A percentile compares a stretch with the other conserved stretches of the same genome.
Conservation (phyloP, 192 early-diverging fungal species). For the Coemansia sp. region DNA sequence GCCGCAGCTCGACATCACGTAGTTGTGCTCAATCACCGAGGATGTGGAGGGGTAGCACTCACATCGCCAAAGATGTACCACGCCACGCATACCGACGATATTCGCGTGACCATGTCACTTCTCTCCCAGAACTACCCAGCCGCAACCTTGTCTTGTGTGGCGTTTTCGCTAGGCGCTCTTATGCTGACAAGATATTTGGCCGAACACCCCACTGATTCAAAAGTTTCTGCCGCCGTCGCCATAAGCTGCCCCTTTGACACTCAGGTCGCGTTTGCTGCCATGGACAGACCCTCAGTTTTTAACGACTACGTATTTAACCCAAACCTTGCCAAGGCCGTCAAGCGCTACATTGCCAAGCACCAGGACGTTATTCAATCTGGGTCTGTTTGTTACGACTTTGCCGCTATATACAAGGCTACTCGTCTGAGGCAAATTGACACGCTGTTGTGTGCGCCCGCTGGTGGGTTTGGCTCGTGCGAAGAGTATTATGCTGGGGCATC, state of each 20-base stretch:
- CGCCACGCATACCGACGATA: conserved; percentile 6
- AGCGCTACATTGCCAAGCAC: not conserved
- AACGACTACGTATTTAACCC: conserved; percentile 9
- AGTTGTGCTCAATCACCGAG: conserved; percentile 16
- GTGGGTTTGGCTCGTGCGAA: not conserved
- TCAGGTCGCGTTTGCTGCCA: not conserved
- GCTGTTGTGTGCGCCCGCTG: not conserved
- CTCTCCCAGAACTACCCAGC: not conserved
- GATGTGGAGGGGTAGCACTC: conserved; percentile 3
- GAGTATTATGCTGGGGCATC: conserved; percentile 7
- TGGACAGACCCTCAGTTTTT: conserved; percentile 1
- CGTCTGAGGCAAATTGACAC: not conserved
- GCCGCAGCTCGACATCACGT: not conserved
- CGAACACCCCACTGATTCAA: not conserved
- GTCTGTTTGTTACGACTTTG: not conserved
- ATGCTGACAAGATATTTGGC: conserved; percentile 10
- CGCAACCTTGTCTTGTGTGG: not conserved
- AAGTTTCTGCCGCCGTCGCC: conserved; percentile 9
- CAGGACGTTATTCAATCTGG: conserved; percentile 7
- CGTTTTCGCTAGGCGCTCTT: conserved; percentile 1
- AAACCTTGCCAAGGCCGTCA: not conserved
- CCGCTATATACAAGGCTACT: not conserved
- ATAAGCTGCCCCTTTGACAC: conserved; percentile 11
- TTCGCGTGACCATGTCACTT: not conserved
- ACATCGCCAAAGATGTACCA: not conserved